These are phyloP conservation scores for Cystobasidium tubakii DNA, from an alignment of 768 basidiomycete species.

Conservation along the genomic window DNA sequence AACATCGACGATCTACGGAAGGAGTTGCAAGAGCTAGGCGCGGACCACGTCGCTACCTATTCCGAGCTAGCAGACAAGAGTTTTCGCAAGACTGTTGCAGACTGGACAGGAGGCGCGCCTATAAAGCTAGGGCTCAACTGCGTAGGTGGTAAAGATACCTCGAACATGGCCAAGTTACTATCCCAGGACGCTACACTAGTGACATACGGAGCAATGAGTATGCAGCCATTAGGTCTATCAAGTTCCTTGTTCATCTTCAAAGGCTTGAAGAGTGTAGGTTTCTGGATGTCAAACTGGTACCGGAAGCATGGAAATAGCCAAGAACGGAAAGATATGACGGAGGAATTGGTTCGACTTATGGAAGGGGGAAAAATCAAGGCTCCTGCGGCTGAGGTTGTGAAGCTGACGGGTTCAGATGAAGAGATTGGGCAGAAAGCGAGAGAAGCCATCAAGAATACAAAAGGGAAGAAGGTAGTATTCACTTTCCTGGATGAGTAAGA, in stretches of 20 bases:
- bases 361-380: slow-evolving; percentile 5
- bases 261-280: slow-evolving; percentile 56
- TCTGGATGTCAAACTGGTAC: slow-evolving; percentile 38
- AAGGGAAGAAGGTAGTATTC: slow-evolving; percentile 33
- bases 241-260: slow-evolving; percentile 79
- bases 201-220: slow-evolving; percentile 87
- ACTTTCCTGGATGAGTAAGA: slow-evolving; percentile 1
- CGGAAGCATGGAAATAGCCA: not conserved
- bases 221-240: slow-evolving; percentile 68
- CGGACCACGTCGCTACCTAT: slow-evolving; percentile 70
- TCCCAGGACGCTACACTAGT: slow-evolving; percentile 49
- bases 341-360: slow-evolving; percentile 1
- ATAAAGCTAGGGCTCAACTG: slow-evolving; percentile 58
- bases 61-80: slow-evolving; percentile 61
- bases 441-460: slow-evolving; percentile 18
- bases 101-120: slow-evolving; percentile 64
- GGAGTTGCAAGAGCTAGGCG: slow-evolving; percentile 61
- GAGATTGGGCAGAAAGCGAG: slow-evolving; percentile 9
- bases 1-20: slow-evolving; percentile 56
- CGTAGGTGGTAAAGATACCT: slow-evolving; percentile 64
- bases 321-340: slow-evolving; percentile 11
- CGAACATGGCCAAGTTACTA: slow-evolving; percentile 63
- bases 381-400: slow-evolving; percentile 13
- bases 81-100: slow-evolving; percentile 55
- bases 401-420: slow-evolving; percentile 14